These are phyloP conservation scores for Carnegiea gigantea DNA, from an alignment of 179 eudicot genomes.

Conservation along the genomic window DNA sequence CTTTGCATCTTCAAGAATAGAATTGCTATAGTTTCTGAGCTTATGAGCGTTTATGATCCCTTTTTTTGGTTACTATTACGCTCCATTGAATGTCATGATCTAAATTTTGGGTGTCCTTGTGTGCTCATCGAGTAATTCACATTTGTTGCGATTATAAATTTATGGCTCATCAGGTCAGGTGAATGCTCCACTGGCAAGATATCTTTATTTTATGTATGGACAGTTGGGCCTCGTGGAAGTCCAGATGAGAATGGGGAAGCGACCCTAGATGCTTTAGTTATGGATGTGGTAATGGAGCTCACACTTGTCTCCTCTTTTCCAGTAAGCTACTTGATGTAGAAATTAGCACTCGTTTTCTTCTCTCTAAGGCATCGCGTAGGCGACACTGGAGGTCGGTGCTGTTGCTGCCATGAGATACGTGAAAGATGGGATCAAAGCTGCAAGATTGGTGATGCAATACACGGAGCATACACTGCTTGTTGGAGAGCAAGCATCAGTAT, in stretches of 20 bases:
- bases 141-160: neutral
- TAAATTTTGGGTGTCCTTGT: no score
- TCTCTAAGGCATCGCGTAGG: slow-evolving; percentile 65
- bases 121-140: no score
- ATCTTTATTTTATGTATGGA: slow-evolving; percentile 18
- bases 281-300: slow-evolving; percentile 75
- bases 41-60: no score
- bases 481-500: slow-evolving; percentile 87
- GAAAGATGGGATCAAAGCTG: slow-evolving; percentile 78
- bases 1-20: no score
- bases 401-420: slow-evolving; percentile 94
- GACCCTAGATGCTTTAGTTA: slow-evolving; percentile 84
- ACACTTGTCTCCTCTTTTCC: neutral
- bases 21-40: no score
- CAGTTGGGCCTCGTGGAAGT: slow-evolving; percentile 99
- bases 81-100: no score
- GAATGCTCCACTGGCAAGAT: neutral
- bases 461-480: slow-evolving; percentile 85
- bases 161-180: neutral
- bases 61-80: no score
- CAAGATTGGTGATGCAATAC: slow-evolving; percentile 80
- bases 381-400: slow-evolving; percentile 95
- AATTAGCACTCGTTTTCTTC: slow-evolving; percentile 9
- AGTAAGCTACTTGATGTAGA: slow-evolving; percentile 17
- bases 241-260: slow-evolving; percentile 97